These are phyloP conservation scores for Ceratocystis alfenasii DNA, from an alignment of 2,329 filamentous ascomycete species.

Conservation along the genomic window DNA sequence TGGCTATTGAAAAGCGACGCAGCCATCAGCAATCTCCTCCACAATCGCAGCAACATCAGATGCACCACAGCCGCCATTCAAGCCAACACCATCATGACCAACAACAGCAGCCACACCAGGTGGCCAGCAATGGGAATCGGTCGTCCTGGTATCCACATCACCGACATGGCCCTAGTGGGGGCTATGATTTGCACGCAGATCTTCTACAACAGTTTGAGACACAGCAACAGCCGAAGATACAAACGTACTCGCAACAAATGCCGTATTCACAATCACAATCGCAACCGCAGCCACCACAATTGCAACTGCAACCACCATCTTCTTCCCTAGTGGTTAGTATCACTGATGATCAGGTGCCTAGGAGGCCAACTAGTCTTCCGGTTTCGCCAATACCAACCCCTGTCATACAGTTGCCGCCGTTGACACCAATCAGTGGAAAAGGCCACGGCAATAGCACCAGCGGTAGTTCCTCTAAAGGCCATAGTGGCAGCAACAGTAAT, in stretches of 20 bases:
- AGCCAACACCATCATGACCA: constrained; percentile 1
- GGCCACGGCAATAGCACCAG: constrained; percentile 1
- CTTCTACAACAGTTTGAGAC: constrained; percentile 42
- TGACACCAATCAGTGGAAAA: constrained; percentile 6
- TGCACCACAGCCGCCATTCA: constrained; percentile 10
- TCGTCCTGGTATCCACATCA: constrained; percentile 21
- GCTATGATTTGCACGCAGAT: constrained; percentile 42
- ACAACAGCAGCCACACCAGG: background rate
- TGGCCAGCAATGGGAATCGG: constrained; percentile 2
- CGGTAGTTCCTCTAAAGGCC: background rate
- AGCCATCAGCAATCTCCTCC: constrained; percentile 29
- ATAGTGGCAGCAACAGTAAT: background rate
- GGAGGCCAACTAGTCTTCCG: constrained; percentile 20
- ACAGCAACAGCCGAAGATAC: constrained; percentile 16
- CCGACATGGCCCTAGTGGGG: constrained; percentile 16
- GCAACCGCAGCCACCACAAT: background rate
- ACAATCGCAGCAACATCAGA: constrained; percentile 18
- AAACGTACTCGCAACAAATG: constrained; percentile 1
- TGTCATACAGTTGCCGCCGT: constrained; percentile 16
- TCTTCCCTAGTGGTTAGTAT: constrained; percentile 17
- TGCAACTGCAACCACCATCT: background rate
- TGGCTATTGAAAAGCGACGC: constrained; percentile 56
- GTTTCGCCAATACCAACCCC: constrained; percentile 20
- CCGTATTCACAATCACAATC: constrained; percentile 3
- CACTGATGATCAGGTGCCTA: constrained; percentile 12